Conservation (phyloP, 805 yeast species). For the Candida xyloterini region DNA sequence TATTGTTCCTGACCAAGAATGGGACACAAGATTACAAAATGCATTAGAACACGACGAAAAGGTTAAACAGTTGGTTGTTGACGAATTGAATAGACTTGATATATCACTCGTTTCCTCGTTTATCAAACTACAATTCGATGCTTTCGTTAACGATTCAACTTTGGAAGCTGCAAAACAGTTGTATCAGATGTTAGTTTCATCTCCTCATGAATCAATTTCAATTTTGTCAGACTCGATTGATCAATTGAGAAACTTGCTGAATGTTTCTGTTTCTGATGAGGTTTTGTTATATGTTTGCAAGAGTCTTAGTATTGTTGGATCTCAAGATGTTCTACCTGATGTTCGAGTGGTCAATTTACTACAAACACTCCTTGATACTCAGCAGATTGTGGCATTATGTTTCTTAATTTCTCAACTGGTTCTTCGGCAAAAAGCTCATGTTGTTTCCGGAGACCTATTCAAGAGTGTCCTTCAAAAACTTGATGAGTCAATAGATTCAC, state of each 20-base stretch:
- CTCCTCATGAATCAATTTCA: constrained; percentile 18
- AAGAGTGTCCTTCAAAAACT: constrained; percentile 15
- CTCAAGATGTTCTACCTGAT: constrained; percentile 35
- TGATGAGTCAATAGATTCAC: constrained; percentile 22
- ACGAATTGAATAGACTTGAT: constrained; percentile 14
- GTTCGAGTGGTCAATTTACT: constrained; percentile 8
- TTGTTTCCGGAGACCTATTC: constrained; percentile 15
- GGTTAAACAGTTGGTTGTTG: constrained; percentile 38
- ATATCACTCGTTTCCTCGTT: constrained; percentile 5
- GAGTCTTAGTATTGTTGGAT: constrained; percentile 30
- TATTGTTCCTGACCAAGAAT: constrained; percentile 65
- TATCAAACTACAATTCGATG: constrained; percentile 13
- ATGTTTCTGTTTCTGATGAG: constrained; percentile 26
- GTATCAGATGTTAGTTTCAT: constrained; percentile 28
- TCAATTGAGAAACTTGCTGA: constrained; percentile 13
- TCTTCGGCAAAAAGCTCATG: constrained; percentile 30
- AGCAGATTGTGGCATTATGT: constrained; percentile 36
- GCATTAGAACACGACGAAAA: constrained; percentile 60
- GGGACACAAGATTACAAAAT: constrained; percentile 67
- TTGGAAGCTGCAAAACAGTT: constrained; percentile 10
- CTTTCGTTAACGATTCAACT: constrained; percentile 1
- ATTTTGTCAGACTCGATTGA: constrained; percentile 14
- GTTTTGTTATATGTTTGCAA: constrained; percentile 21
- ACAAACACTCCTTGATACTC: constrained; percentile 4
- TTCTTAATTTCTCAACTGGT: constrained; percentile 46